These are phyloP conservation scores for Magnolia changhungtana DNA, from an alignment of 164 flowering plant species.

Conservation along the genomic window DNA sequence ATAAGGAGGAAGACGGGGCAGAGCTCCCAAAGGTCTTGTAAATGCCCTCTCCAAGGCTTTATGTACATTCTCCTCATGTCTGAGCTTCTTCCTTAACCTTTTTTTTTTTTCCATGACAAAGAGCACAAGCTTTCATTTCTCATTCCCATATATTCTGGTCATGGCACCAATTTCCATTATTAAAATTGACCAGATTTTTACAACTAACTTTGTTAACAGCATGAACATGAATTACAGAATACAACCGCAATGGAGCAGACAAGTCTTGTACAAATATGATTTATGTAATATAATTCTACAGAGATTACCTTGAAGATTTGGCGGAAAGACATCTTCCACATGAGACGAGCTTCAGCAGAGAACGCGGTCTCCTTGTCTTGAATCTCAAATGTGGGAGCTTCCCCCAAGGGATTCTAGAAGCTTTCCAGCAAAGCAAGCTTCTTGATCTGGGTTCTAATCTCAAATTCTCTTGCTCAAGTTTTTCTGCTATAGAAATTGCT, in stretches of 20 bases:
- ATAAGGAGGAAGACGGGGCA: no score
- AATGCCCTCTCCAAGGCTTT: constrained; percentile 88
- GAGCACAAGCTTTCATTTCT: constrained; percentile 6
- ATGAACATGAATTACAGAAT: constrained; percentile 32
- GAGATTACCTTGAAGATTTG: constrained; percentile 31
- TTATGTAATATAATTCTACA: constrained; percentile 1
- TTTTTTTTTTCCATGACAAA: not conserved
- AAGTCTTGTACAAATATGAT: not conserved
- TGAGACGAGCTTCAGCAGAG: constrained; percentile 29
- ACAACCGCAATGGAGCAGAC: constrained; percentile 10
- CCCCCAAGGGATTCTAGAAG: constrained; percentile 55
- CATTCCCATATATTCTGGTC: constrained; percentile 17
- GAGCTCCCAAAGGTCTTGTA: constrained; percentile 79
- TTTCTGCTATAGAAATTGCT: constrained; percentile 95
- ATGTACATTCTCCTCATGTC: constrained; percentile 83
- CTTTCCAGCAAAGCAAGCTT: constrained; percentile 89
- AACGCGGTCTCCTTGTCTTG: constrained; percentile 28
- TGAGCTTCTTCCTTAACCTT: constrained; percentile 79
- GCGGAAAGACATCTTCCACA: constrained; percentile 30
- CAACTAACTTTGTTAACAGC: constrained; percentile 27
- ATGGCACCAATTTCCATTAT: constrained; percentile 19
- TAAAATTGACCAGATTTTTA: constrained; percentile 25
- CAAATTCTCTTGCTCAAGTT: constrained; percentile 94
- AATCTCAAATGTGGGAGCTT: constrained; percentile 41
- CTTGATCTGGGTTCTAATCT: constrained; percentile 85